These are phyloP conservation scores for Coniella vitis DNA, from an alignment of 2,329 filamentous ascomycete species.

Conservation along the genomic window DNA sequence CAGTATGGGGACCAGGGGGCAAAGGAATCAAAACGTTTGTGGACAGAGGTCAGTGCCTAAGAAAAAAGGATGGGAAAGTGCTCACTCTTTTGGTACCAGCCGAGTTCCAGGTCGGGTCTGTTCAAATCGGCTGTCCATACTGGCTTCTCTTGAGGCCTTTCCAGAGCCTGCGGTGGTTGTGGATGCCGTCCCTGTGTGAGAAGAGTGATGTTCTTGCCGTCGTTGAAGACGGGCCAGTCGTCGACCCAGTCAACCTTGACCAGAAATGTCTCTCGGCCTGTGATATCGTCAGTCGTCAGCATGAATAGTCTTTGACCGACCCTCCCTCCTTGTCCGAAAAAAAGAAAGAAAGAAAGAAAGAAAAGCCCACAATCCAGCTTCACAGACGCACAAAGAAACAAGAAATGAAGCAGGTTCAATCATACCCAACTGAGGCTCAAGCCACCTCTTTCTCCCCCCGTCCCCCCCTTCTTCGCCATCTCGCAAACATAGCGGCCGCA, in stretches of 20 bases:
- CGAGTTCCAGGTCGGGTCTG: conserved; percentile 24
- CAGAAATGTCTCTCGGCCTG: conserved; percentile 43
- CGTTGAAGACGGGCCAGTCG: conserved; percentile 46
- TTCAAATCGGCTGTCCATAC: conserved; percentile 30
- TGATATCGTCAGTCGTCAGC: background rate
- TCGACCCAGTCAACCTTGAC: conserved; percentile 42
- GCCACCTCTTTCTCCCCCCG: conserved; percentile 22
- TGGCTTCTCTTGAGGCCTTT: conserved; percentile 24
- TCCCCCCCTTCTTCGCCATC: conserved; percentile 10
- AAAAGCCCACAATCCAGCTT: background rate
- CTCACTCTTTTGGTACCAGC: conserved; percentile 33
- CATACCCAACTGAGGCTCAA: conserved; percentile 36
- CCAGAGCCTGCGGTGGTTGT: conserved; percentile 6
- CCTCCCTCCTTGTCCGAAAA: too few species aligned
- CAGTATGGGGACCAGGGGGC: background rate
- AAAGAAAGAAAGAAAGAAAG: background rate
- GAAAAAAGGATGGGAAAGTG: background rate
- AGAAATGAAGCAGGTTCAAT: background rate
- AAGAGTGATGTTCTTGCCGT: conserved; percentile 36
- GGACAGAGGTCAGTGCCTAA: too few species aligned
- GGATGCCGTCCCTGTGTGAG: conserved; percentile 26
- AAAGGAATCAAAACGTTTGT: too few species aligned
- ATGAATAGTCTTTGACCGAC: too few species aligned
- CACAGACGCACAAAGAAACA: too few species aligned
- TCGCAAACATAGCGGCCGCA: conserved; percentile 28